phyloP scores from a whole-genome alignment of 192 early-diverging fungal species.

The Spizellomyces sp. region DNA sequence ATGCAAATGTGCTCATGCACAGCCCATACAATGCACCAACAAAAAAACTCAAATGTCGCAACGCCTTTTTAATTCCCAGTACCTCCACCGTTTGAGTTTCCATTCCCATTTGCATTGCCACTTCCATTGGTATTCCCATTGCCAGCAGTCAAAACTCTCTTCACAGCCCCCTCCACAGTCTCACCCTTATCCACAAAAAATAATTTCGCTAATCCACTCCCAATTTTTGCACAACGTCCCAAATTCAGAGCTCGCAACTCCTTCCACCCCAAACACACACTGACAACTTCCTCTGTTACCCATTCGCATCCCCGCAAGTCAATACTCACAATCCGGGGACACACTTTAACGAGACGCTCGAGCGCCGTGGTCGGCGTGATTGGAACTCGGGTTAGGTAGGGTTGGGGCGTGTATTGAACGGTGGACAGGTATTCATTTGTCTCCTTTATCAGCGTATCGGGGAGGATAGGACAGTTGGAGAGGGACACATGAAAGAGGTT shows the following conservation, averaged over 20 bases:
- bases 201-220: neutral
- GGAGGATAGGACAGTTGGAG: constrained; percentile 17
- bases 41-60: no score
- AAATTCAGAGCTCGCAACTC: constrained; percentile 22
- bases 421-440: constrained; percentile 31
- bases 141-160: no score
- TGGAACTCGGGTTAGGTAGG: constrained; percentile 23
- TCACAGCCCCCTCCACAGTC: neutral
- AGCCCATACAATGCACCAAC: no score
- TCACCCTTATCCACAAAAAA: neutral
- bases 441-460: constrained; percentile 29
- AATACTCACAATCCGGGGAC: constrained; percentile 19
- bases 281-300: constrained; percentile 26
- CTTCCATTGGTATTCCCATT: no score
- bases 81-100: no score
- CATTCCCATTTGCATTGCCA: no score
- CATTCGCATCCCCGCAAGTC: constrained; percentile 39
- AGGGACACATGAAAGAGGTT: constrained; percentile 26
- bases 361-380: constrained; percentile 11
- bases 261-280: neutral
- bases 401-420: constrained; percentile 9
- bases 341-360: constrained; percentile 4
- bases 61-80: no score
- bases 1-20: no score
- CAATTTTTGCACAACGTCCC: constrained; percentile 22